These are phyloP conservation scores for Aureobasidium sp. DNA, from an alignment of 2,329 filamentous ascomycete genomes.

Conservation along the genomic window DNA sequence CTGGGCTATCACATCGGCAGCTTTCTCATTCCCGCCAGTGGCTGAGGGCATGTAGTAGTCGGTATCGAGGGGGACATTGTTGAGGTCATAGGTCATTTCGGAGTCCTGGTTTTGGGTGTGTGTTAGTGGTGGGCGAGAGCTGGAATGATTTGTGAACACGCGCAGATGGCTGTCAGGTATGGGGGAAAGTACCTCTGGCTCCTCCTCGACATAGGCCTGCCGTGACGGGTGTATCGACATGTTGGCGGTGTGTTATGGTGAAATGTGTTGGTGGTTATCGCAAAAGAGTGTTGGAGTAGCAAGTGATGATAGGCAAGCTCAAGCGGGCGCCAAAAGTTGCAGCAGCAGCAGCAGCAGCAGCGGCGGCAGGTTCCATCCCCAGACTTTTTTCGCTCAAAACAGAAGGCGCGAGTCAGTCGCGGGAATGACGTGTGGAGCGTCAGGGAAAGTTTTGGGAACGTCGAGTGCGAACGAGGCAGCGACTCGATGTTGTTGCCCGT, in stretches of 20 bases:
- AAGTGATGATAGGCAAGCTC: neutral
- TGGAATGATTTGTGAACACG: slow-evolving; percentile 29
- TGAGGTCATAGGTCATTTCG: slow-evolving; percentile 19
- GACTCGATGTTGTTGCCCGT: neutral
- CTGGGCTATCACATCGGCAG: slow-evolving; percentile 76
- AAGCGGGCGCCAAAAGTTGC: neutral
- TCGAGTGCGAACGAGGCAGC: neutral
- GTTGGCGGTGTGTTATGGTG: neutral
- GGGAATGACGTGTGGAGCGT: neutral
- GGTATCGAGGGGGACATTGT: slow-evolving; percentile 51
- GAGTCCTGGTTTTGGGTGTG: slow-evolving; percentile 7
- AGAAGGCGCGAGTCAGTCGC: neutral
- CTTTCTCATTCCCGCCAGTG: slow-evolving; percentile 69
- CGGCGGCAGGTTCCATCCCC: neutral
- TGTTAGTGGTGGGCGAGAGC: slow-evolving; percentile 14
- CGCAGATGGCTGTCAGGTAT: slow-evolving; percentile 11
- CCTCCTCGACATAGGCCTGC: slow-evolving; percentile 91
- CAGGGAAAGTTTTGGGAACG: slow-evolving; percentile 4
- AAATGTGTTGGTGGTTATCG: neutral
- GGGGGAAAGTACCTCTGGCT: slow-evolving; percentile 19
- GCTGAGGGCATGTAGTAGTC: slow-evolving; percentile 73
- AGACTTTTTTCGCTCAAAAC: neutral
- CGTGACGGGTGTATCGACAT: slow-evolving; percentile 73
- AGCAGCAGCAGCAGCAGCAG: neutral
- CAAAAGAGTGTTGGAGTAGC: neutral